Conservation (phyloP, 108 stramenopile genomes). For the Cyclotella atomus region DNA sequence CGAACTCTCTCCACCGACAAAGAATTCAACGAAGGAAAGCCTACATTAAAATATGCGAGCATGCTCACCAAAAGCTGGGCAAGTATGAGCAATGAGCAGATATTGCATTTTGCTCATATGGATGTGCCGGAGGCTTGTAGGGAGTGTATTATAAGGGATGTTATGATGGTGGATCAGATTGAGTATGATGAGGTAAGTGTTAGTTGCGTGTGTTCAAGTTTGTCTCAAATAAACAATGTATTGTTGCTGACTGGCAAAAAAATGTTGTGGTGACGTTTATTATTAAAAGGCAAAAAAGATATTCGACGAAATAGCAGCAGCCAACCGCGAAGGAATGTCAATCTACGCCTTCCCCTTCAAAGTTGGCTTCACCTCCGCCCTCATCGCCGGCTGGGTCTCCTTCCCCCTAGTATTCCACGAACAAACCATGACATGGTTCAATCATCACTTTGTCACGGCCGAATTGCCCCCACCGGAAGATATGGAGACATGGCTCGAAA, state of each 20-base stretch:
- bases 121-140: slow-evolving; percentile 39
- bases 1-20: slow-evolving; percentile 9
- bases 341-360: slow-evolving; percentile 69
- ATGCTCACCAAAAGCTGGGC: slow-evolving; percentile 34
- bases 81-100: slow-evolving; percentile 44
- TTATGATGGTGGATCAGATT: slow-evolving; percentile 46
- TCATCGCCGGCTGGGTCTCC: slow-evolving; percentile 54
- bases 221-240: background rate
- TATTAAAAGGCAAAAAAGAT: slow-evolving; percentile 48
- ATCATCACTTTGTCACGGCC: slow-evolving; percentile 78
- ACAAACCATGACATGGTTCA: slow-evolving; percentile 78
- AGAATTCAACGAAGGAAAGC: slow-evolving; percentile 37
- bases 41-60: slow-evolving; percentile 36
- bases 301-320: slow-evolving; percentile 33
- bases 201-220: background rate
- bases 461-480: slow-evolving; percentile 81
- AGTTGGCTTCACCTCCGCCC: slow-evolving; percentile 60
- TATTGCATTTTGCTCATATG: slow-evolving; percentile 30
- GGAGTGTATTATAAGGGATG: slow-evolving; percentile 38
- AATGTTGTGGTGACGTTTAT: background rate
- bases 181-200: slow-evolving; percentile 39
- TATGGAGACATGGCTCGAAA: slow-evolving; percentile 83
- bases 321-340: slow-evolving; percentile 64
- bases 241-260: background rate
- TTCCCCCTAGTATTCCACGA: slow-evolving; percentile 83